These are phyloP conservation scores for Amborella trichopoda DNA, from an alignment of 164 flowering plant species.

Conservation along the genomic window DNA sequence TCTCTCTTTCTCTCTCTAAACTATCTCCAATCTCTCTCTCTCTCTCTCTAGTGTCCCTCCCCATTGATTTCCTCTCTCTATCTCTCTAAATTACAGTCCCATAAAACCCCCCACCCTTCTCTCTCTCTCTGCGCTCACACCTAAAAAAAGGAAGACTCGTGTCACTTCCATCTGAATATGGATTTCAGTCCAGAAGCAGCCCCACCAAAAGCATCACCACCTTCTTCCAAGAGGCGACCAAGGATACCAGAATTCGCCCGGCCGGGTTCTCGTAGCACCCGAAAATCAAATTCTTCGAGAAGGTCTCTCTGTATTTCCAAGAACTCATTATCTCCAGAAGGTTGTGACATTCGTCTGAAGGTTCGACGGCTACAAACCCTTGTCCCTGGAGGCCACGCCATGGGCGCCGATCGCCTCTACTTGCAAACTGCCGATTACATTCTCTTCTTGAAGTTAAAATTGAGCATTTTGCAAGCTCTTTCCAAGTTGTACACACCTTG, in stretches of 20 bases:
- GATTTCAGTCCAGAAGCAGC: too few species aligned
- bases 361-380: slow-evolving; percentile 42
- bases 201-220: too few species aligned
- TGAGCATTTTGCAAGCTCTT: slow-evolving; percentile 45
- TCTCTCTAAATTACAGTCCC: neutral
- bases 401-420: slow-evolving; percentile 45
- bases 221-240: too few species aligned
- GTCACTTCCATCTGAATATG: too few species aligned
- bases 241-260: too few species aligned
- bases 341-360: slow-evolving; percentile 31
- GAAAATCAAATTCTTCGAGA: too few species aligned
- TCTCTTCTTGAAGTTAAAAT: slow-evolving; percentile 43
- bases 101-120: neutral
- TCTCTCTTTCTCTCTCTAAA: neutral
- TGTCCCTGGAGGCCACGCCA: slow-evolving; percentile 48
- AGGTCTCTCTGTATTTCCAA: too few species aligned
- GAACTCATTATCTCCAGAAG: too few species aligned
- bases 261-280: too few species aligned
- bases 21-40: neutral
- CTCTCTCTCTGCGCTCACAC: slow-evolving; percentile 1
- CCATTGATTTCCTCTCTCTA: neutral
- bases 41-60: neutral
- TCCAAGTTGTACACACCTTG: slow-evolving; percentile 24
- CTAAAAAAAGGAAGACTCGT: too few species aligned
- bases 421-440: slow-evolving; percentile 53